Conservation (phyloP, 805 yeast species). For the Lipomyces yamadae region DNA sequence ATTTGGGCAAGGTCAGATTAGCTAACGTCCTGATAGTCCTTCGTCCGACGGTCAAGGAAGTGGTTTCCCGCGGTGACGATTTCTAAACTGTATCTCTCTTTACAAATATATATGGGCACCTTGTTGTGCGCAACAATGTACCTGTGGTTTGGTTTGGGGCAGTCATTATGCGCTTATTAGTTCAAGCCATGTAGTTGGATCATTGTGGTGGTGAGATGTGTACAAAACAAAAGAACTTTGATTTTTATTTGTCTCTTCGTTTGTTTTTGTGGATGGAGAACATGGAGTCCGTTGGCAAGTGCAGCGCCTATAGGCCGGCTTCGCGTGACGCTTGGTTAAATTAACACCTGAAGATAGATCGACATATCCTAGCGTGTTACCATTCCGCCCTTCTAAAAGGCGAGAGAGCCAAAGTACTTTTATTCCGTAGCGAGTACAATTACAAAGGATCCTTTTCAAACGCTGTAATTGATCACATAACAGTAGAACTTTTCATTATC, state of each 20-base stretch:
- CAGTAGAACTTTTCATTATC: neutral
- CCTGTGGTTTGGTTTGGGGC: neutral
- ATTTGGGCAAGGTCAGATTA: too few relatives aligned
- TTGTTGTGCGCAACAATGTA: neutral
- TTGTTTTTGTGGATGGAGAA: neutral
- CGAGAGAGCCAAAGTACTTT: neutral
- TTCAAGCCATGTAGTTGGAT: neutral
- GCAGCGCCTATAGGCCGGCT: neutral
- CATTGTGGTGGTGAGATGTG: neutral
- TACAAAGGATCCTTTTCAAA: neutral
- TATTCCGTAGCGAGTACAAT: neutral
- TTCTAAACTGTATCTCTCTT: conserved; percentile 51
- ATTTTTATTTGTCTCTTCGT: neutral
- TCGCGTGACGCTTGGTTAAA: neutral
- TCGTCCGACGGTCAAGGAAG: conserved; percentile 91
- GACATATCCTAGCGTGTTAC: neutral
- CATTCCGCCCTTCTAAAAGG: neutral
- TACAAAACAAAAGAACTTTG: neutral
- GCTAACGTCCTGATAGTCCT: conserved; percentile 55
- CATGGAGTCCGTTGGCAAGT: neutral
- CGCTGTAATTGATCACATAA: neutral
- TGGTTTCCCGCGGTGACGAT: conserved; percentile 94
- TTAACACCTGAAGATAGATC: neutral
- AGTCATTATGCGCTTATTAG: neutral
- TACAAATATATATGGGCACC: neutral